These are phyloP conservation scores for Colletotrichum orbiculare DNA, from an alignment of 2,329 filamentous ascomycete genomes.

Conservation along the genomic window DNA sequence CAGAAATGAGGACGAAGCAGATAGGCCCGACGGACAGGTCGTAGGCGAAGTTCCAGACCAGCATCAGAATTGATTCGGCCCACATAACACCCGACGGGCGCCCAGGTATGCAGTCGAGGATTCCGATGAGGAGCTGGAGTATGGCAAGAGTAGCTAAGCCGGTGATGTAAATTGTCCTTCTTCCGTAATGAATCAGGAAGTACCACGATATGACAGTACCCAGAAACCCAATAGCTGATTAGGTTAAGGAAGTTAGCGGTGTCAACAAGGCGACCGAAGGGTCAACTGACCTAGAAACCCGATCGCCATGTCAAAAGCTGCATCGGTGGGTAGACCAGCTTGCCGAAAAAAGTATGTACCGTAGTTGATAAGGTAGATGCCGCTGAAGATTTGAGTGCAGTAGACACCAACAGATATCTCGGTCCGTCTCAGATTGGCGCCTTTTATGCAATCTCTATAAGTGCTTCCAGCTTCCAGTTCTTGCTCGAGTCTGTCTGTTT, in stretches of 20 bases:
- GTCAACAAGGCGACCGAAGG: too few relatives aligned
- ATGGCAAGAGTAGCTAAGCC: conserved; percentile 52
- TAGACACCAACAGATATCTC: conserved; percentile 71
- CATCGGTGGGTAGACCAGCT: conserved; percentile 51
- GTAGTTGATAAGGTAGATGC: conserved; percentile 73
- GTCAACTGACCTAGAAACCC: conserved; percentile 52
- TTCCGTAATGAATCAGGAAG: conserved; percentile 53
- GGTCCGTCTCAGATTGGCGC: conserved; percentile 61
- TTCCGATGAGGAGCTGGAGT: conserved; percentile 55
- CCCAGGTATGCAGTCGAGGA: conserved; percentile 57
- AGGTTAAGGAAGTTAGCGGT: conserved; percentile 53
- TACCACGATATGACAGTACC: conserved; percentile 57
- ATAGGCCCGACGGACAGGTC: conserved; percentile 50
- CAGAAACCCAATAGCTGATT: conserved; percentile 56
- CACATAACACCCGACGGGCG: conserved; percentile 53
- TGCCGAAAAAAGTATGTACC: conserved; percentile 66
- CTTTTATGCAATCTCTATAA: conserved; percentile 63
- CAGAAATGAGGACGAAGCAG: conserved; percentile 63
- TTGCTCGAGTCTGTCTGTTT: conserved; percentile 68
- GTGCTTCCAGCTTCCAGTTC: conserved; percentile 59
- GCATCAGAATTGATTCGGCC: conserved; percentile 61
- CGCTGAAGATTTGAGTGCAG: conserved; percentile 72
- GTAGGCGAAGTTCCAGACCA: conserved; percentile 53
- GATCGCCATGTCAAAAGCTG: conserved; percentile 55
- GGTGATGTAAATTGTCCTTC: conserved; percentile 54